Evolutionary conservation across 441 rosid species (phyloP).

Genomic region (Viola pubescens): DNA sequence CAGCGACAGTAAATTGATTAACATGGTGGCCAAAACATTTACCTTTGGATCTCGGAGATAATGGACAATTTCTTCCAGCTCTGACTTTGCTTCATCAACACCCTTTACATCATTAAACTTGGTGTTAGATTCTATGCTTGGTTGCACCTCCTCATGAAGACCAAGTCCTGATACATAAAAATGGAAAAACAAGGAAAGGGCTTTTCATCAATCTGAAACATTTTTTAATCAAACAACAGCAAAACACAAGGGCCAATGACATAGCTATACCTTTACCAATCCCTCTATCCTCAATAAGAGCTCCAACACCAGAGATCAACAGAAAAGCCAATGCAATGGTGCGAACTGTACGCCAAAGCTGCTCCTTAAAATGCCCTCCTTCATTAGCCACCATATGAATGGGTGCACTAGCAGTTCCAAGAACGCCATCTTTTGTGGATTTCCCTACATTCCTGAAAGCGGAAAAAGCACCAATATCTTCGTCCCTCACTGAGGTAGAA

Average conservation of each 20-base stretch:
- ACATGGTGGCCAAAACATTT: slow-evolving; percentile 5
- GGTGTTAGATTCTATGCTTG: slow-evolving; percentile 79
- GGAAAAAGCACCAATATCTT: slow-evolving; percentile 53
- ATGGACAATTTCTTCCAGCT: slow-evolving; percentile 93
- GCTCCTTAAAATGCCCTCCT: slow-evolving; percentile 87
- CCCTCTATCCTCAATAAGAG: slow-evolving; percentile 88
- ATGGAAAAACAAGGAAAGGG: background rate
- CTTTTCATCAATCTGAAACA: slow-evolving; percentile 9
- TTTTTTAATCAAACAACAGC: slow-evolving; percentile 3
- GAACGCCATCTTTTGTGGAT: slow-evolving; percentile 49
- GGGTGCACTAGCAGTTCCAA: slow-evolving; percentile 82
- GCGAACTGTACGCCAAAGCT: slow-evolving; percentile 87
- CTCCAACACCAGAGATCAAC: slow-evolving; percentile 83
- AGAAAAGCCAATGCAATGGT: slow-evolving; percentile 65
- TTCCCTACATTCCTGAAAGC: slow-evolving; percentile 70
- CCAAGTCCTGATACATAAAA: slow-evolving; percentile 55
- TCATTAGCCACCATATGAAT: slow-evolving; percentile 78
- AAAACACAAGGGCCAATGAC: background rate
- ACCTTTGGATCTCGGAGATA: slow-evolving; percentile 99
- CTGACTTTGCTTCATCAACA: slow-evolving; percentile 95
- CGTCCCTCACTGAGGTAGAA: slow-evolving; percentile 35
- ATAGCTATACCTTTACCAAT: slow-evolving; percentile 59
- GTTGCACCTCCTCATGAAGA: slow-evolving; percentile 89
- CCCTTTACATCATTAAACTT: slow-evolving; percentile 91
- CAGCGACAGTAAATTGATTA: background rate